Base-by-base conservation (phyloP, 1,284 basidiomycete genomes). In the Cutaneotrichosporon sp. region DNA sequence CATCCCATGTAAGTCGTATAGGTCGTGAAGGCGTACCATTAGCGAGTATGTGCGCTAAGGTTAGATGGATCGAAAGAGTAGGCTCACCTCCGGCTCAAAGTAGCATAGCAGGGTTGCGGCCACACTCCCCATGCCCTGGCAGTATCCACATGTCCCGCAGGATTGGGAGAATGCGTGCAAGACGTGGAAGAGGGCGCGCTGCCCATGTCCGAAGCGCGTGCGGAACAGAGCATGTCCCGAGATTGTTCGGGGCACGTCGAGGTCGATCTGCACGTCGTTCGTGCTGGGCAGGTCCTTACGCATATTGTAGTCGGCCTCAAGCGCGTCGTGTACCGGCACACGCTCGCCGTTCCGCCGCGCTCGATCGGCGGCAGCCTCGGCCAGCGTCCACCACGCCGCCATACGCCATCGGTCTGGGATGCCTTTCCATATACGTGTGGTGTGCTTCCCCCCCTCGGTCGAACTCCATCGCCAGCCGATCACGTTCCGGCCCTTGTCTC, bases 71-170 rank as follows among this genome's bases (percentile, higher is more conserved):
- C n/a, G 14, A 31, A 11, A 18, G 34, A n/a, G 4, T 26, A 0
- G 22, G 74, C 81, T 62, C 57, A 85, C 84, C 74, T 92, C 90
- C 5, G 93, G 91, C 66, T 89, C 88, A 76, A 93, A 90, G 79
- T 99, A 98, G 80, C 91, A 94, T 16, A 99, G 85, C 34, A 99
- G 84, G 1, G 94, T 97, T 0, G 95, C 92, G 0, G 95, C 94
- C 60, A 99, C 91, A 7, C 95, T 92, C 0, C 97, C 96, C 96
- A 99, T 99, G 58, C 97, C 96, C 82, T 99, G 97, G 63, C 96
- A 96, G 79, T 99, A 99, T 3, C 94, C 97, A 71, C 97, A 98
- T n/a, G 86, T 84, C 14, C 83, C 78, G 80, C 95, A 97, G 10
- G 85, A 83, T 56, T 96, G 84, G 9, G 93, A 95, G 75, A 97